Evolutionary conservation across 257 asterid genomes (phyloP), one percentile per base, ranked within the genome.

Genomic region (Henckelia pumila): DNA sequence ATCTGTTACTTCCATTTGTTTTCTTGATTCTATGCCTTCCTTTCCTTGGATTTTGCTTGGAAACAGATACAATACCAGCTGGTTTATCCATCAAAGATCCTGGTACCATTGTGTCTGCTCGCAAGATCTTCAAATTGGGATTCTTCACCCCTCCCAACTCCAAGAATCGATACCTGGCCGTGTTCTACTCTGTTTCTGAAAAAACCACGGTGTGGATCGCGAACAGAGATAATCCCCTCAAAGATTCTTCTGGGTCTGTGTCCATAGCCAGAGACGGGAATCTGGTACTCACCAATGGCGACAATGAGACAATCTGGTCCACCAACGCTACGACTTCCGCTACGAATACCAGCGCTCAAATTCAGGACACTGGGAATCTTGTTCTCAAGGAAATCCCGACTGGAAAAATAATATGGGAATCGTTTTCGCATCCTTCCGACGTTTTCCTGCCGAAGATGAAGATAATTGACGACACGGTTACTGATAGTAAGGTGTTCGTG

Each of bases 301-400:
- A 22, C 13, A 66, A 70, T 11, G 61, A 69, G 47, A 73, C 63
- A 2, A 6, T 76, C 44, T 82, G 84, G 86, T 70, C 82, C 2
- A 67, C 82, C 11, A 74, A 76, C 26, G 66, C 55, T 29, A 61
- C 67, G 0, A 47, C 62, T n/a, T 10, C 75, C 20, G 25, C 72
- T 3, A 17, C 7, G 55, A 81, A 75, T 37, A 33, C 82, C 67
- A 63, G 17, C n/a, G 73, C 72, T 33, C 80, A 63, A 3, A 44
- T 82, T 28, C 71, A 10, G 40, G 76, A 76, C 82, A 65, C 69
- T 9, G 88, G 88, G 11, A 83, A 83, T 20, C 83, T 83, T 22
- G 10, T 73, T 7, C 77, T 83, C 2, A 52, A 58, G 3, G 78
- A 83, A 3, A 30, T 13, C 7, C 47, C 67, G 2, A 75, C 80